Conservation (phyloP, 176 grass and related monocot genomes). For the Raddia distichophylla region DNA sequence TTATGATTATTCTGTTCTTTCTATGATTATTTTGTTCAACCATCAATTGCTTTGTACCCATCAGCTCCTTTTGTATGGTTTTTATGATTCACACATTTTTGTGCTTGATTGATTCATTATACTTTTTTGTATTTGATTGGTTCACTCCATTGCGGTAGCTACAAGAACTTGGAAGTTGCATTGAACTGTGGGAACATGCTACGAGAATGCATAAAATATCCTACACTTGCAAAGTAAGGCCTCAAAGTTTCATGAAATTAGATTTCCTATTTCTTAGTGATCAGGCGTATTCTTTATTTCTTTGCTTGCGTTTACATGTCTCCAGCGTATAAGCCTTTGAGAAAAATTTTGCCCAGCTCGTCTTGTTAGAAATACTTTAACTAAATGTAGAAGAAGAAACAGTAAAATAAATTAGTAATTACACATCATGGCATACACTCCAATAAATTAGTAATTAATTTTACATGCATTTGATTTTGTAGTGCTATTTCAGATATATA, state of each 20-base stretch:
- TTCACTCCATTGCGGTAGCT: constrained; percentile 60
- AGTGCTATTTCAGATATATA: constrained; percentile 99
- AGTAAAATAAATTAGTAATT: constrained; percentile 16
- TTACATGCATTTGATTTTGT: constrained; percentile 88
- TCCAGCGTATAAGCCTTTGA: constrained; percentile 16
- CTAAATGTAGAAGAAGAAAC: neutral
- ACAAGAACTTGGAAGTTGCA: constrained; percentile 97
- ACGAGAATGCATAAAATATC: constrained; percentile 97
- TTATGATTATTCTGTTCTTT: constrained; percentile 18
- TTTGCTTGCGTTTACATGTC: constrained; percentile 3
- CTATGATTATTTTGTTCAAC: constrained; percentile 5
- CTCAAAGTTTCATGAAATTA: constrained; percentile 28
- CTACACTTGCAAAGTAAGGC: constrained; percentile 95
- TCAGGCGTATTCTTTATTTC: neutral
- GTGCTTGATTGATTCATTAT: neutral
- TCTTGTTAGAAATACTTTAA: constrained; percentile 4
- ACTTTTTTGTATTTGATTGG: constrained; percentile 27
- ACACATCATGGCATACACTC: neutral
- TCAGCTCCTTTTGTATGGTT: constrained; percentile 19
- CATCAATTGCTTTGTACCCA: neutral
- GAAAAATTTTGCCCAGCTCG: neutral
- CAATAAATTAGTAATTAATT: constrained; percentile 41
- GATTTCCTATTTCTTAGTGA: constrained; percentile 9
- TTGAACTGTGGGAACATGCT: constrained; percentile 99
- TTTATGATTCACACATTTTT: constrained; percentile 8